Base-by-base conservation (phyloP, 1,139 yeast species). In the Candida albicans region DNA sequence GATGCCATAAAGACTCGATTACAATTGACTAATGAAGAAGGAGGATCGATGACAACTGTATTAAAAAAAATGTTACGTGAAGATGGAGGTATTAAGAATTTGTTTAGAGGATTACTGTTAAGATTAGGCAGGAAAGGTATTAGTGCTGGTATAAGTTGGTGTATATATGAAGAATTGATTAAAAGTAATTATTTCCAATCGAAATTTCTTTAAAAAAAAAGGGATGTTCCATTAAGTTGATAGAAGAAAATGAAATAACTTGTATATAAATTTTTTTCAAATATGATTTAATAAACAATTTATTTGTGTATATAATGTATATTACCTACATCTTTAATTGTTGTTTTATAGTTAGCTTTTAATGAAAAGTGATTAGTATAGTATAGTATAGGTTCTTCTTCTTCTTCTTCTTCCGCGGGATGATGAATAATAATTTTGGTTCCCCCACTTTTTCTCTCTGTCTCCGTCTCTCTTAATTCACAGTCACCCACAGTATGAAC, bases 111-210 rank as follows among this genome's bases (percentile, higher is more conserved):
- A 0, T 68, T 93, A 35, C 80, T 91, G 36, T 72, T 93, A 52
- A 71, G 99, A 49, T 73, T 93, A 43, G 75, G 87, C 3, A 75
- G 99, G 54, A 93, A 93, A 63, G 96, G 95, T 0, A 65, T 88
- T 46, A 85, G 96, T 62, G 93, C 98, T 0, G 97, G 96, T 2
- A 90, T 93, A 47, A 90, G 96, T 42, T 93, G 99, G 99, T 88
- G 96, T 52, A 84, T 93, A 27, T 93, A 91, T 60, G 99, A 91
- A 64, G 97, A 93, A 60, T 66, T 89, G 48, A 78, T 89, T 33
- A 83, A 81, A 51, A 51, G 52, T 28, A 42, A 35, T 28, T 47
- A 40, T 27, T 40, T 45, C n/a, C 47, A 43, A 29, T 37, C 30
- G 13, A 36, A 40, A 18, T 42, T 45, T 30, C 38, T 35, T 12